Evolutionary conservation across 2,329 filamentous ascomycete genomes (phyloP), one percentile per base, ranked within the genome.

Genomic region (Neonectria ditissima): DNA sequence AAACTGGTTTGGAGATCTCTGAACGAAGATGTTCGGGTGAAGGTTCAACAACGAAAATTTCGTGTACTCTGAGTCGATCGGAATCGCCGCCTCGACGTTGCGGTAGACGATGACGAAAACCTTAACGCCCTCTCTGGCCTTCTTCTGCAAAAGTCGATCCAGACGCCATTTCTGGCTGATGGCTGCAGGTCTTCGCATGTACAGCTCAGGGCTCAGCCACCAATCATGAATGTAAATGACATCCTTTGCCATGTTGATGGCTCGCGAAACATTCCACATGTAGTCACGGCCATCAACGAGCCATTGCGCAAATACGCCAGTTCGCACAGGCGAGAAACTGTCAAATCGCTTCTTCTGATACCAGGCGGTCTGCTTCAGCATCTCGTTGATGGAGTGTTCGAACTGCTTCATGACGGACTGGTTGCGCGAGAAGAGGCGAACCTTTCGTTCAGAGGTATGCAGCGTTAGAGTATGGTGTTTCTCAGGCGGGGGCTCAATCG

Each of bases 201-300:
- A 99, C 47, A 99, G 82, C 79, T 99, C 95, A 1, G 96, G 96
- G 71, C 93, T 97, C 43, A 99, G 82, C 96, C 96, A 99, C 96
- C 96, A 99, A 78, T 98, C 96, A 77, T 99, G 96, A 66, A 99
- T 98, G 79, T 98, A 98, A 71, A 99, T 95, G 65, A 98, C 95
- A 80, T 98, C 96, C 73, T 93, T 93, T 9, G 96, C 96, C 89
- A 97, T 97, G 76, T 93, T 96, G 73, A 99, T 97, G 13, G 96
- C 96, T 68, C 95, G 89, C 11, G 95, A 98, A 8, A 98, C 94
- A 77, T 97, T 97, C 96, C 96, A 99, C 95, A 98, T 98, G 82
- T 98, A 97, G 77, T 99, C 96, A 70, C 96, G 89, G 16, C 93
- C 96, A 79, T 99, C 96, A 0, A 99, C 95, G 9, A 99, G 87